Percentiles rank a stretch among this genome's conserved stretches.
phyloP scores from a whole-genome alignment of 2,329 filamentous ascomycete genomes.

The Cercospora citrullina region DNA sequence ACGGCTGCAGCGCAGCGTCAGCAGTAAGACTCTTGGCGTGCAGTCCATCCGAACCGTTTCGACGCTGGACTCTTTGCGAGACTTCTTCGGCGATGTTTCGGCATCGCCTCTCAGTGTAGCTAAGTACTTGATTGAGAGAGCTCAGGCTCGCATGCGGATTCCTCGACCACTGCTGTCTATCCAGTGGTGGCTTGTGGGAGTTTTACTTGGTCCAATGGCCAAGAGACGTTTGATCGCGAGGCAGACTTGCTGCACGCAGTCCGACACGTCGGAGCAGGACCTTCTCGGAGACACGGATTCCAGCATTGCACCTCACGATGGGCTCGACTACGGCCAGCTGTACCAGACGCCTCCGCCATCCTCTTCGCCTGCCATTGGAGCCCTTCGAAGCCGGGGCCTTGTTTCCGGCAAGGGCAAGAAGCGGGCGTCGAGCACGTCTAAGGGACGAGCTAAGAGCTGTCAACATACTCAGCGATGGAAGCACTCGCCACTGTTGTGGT shows the following conservation, averaged over 20 bases:
- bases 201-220: constrained; percentile 40
- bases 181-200: constrained; percentile 40
- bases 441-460: constrained; percentile 20
- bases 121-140: constrained; percentile 34
- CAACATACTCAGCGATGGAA: constrained; percentile 22
- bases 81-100: constrained; percentile 34
- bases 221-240: constrained; percentile 34
- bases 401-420: constrained; percentile 33
- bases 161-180: constrained; percentile 34
- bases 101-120: constrained; percentile 36
- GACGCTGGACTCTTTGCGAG: constrained; percentile 28
- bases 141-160: constrained; percentile 33
- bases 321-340: constrained; percentile 32
- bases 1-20: constrained; percentile 9
- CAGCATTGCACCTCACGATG: constrained; percentile 6
- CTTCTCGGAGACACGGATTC: constrained; percentile 17
- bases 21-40: constrained; percentile 21
- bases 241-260: neutral
- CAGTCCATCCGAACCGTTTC: constrained; percentile 21
- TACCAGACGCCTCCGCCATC: constrained; percentile 26
- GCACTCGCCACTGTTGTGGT: constrained; percentile 46
- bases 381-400: constrained; percentile 13
- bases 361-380: constrained; percentile 7
- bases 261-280: neutral
- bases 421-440: constrained; percentile 20